Conservation (phyloP, 352 stramenopile genomes). For the Lagenidium giganteum region DNA sequence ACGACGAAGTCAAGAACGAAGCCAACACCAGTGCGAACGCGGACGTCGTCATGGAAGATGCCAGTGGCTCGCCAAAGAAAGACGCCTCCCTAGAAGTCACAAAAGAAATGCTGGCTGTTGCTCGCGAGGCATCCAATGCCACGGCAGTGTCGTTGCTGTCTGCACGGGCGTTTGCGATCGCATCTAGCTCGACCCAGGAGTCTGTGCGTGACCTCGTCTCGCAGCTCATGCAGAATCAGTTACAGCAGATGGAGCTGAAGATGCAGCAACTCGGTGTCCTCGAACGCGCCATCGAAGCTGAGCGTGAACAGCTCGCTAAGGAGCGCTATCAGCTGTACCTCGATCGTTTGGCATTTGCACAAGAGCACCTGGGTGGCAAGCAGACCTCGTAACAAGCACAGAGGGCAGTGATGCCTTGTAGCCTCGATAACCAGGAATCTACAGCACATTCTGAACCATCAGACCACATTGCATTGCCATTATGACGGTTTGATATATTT, state of each 20-base stretch:
- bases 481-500: too few species aligned
- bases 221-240: conserved; percentile 59
- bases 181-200: conserved; percentile 29
- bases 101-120: conserved; percentile 57
- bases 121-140: conserved; percentile 52
- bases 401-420: too few species aligned
- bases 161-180: conserved; percentile 38
- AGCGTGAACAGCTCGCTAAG: conserved; percentile 54
- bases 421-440: too few species aligned
- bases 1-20: conserved; percentile 28
- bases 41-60: conserved; percentile 41
- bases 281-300: conserved; percentile 39
- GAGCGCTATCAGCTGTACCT: conserved; percentile 74
- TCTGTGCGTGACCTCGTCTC: conserved; percentile 47
- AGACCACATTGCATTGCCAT: too few species aligned
- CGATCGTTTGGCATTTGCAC: conserved; percentile 53
- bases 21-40: conserved; percentile 20
- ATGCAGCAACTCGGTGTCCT: conserved; percentile 64
- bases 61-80: conserved; percentile 4
- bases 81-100: conserved; percentile 10
- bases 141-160: conserved; percentile 60
- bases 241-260: conserved; percentile 77
- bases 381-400: too few species aligned
- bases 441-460: too few species aligned
- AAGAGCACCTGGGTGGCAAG: conserved; percentile 42